Evolutionary conservation across 345 rosid genomes (phyloP).

Genomic region (Raphanus sativus): DNA sequence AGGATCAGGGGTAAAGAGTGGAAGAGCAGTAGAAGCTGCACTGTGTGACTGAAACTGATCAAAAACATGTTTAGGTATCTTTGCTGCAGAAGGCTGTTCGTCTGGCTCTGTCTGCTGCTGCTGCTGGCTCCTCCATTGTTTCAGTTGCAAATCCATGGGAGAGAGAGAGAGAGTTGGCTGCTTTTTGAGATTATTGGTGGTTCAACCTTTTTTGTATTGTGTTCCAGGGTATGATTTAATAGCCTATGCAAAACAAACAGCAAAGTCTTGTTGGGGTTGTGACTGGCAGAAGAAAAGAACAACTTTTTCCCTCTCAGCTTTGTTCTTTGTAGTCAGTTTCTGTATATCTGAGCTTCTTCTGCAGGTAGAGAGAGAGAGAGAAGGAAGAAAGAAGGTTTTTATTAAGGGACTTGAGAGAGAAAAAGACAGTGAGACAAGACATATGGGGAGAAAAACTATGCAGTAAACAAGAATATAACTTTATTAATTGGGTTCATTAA

Average conservation of each 20-base stretch:
- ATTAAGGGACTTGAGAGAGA: slow-evolving; percentile 48
- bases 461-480: slow-evolving; percentile 13
- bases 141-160: slow-evolving; percentile 87
- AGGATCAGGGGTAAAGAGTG: slow-evolving; percentile 71
- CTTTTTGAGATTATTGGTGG: slow-evolving; percentile 16
- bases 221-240: slow-evolving; percentile 10
- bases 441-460: slow-evolving; percentile 33
- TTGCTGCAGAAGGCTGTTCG: slow-evolving; percentile 53
- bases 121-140: slow-evolving; percentile 79
- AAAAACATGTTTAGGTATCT: slow-evolving; percentile 71
- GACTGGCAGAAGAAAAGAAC: slow-evolving; percentile 43
- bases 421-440: slow-evolving; percentile 73
- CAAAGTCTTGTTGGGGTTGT: slow-evolving; percentile 33
- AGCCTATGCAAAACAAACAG: slow-evolving; percentile 17
- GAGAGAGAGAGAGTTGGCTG: slow-evolving; percentile 34
- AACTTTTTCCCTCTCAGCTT: slow-evolving; percentile 2
- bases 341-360: slow-evolving; percentile 49
- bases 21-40: slow-evolving; percentile 61
- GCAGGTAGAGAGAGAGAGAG: slow-evolving; percentile 28
- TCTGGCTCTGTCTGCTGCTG: slow-evolving; percentile 55
- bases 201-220: not conserved
- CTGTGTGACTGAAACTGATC: slow-evolving; percentile 47
- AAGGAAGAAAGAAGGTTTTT: slow-evolving; percentile 46
- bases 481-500: slow-evolving; percentile 16
- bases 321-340: slow-evolving; percentile 41